Conservation (phyloP, 2,329 filamentous ascomycete species). For the Septoria petroselini region DNA sequence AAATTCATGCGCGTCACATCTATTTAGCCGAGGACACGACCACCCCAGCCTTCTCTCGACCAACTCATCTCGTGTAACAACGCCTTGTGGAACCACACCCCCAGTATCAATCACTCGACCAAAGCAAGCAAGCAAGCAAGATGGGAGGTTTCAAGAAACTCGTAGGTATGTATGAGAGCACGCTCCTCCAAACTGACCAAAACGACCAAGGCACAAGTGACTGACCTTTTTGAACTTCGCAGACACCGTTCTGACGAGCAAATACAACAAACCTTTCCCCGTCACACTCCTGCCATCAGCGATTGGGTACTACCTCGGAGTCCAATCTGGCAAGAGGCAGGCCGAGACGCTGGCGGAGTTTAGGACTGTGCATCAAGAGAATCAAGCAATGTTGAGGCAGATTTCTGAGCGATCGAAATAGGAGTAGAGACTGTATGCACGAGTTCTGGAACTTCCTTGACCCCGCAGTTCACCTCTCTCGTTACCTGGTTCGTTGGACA, state of each 20-base stretch:
- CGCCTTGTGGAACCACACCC: not conserved
- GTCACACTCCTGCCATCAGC: slow-evolving; percentile 35
- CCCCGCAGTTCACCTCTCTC: not conserved
- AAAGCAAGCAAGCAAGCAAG: not conserved
- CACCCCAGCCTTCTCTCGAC: not conserved
- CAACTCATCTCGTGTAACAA: not conserved
- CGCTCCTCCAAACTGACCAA: not conserved
- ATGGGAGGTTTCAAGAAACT: slow-evolving; percentile 23
- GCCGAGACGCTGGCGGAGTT: slow-evolving; percentile 32
- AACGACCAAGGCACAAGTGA: not conserved
- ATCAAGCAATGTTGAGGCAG: slow-evolving; percentile 25
- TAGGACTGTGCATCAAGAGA: slow-evolving; percentile 26
- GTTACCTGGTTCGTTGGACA: not conserved
- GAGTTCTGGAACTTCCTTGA: not conserved
- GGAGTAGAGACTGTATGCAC: not conserved
- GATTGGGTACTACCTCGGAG: slow-evolving; percentile 33
- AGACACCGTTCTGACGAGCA: slow-evolving; percentile 34
- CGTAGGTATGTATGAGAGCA: slow-evolving; percentile 15
- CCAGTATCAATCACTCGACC: too few relatives aligned
- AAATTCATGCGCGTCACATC: not conserved
- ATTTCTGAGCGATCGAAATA: slow-evolving; percentile 27
- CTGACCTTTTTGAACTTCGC: not conserved
- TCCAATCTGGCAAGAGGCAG: slow-evolving; percentile 35
- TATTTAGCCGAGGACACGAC: not conserved
- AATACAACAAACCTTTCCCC: slow-evolving; percentile 37